Percentiles rank a stretch among this genome's conserved stretches.
Conservation (phyloP, 805 yeast species). For the Lipomyces mesembrius region DNA sequence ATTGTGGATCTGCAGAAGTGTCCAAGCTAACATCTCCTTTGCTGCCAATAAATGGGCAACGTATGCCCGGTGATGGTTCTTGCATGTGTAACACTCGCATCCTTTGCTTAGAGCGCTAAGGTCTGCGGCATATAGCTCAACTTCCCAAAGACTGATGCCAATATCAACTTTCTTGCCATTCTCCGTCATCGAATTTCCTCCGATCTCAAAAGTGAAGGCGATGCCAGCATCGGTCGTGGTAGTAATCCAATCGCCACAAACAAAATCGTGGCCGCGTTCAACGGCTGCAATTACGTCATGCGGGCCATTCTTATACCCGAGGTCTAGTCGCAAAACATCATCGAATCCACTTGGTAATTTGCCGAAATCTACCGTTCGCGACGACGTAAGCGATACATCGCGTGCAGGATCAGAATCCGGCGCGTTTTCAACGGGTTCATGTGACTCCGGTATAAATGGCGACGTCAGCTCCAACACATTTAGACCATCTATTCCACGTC, state of each 20-base stretch:
- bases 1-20: conserved; percentile 50
- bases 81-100: conserved; percentile 38
- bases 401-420: conserved; percentile 2
- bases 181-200: conserved; percentile 16
- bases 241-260: conserved; percentile 43
- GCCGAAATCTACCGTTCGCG: conserved; percentile 13
- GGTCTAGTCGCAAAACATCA: conserved; percentile 27
- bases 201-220: conserved; percentile 46
- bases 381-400: conserved; percentile 19
- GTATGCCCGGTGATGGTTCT: conserved; percentile 47
- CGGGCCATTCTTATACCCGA: conserved; percentile 43
- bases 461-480: conserved; percentile 30
- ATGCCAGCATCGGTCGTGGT: conserved; percentile 48
- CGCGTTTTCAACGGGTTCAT: conserved; percentile 16
- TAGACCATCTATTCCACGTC: conserved; percentile 31
- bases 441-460: conserved; percentile 16
- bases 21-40: conserved; percentile 52
- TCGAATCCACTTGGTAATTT: conserved; percentile 27
- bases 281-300: conserved; percentile 45
- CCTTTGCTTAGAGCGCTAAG: conserved; percentile 40
- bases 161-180: conserved; percentile 35
- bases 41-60: conserved; percentile 51
- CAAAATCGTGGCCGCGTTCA: conserved; percentile 46
- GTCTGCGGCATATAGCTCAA: conserved; percentile 42
- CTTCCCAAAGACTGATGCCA: conserved; percentile 45